Evolutionary conservation across 2,329 filamentous ascomycete genomes (phyloP).

Genomic region (Paecilomyces sp.): DNA sequence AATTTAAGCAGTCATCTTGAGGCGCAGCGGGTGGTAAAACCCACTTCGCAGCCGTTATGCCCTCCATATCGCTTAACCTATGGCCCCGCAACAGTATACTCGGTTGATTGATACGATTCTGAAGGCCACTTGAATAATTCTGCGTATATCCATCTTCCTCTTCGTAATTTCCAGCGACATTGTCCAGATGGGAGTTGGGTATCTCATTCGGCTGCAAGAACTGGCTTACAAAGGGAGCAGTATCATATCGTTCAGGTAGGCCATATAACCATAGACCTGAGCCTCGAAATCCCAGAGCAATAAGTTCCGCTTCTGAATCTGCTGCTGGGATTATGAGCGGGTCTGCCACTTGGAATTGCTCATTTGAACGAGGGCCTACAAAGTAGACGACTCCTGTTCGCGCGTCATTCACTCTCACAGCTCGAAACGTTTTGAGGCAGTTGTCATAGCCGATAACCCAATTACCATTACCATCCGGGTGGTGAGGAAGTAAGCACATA

Average conservation of each 20-base stretch:
- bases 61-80: constrained; percentile 58
- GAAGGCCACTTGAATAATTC: constrained; percentile 19
- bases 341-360: constrained; percentile 49
- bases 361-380: constrained; percentile 53
- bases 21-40: constrained; percentile 51
- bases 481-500: constrained; percentile 56
- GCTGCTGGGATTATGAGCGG: constrained; percentile 65
- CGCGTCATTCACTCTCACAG: constrained; percentile 67
- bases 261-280: constrained; percentile 74
- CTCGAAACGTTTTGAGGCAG: constrained; percentile 69
- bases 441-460: constrained; percentile 76
- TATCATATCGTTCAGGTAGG: constrained; percentile 64
- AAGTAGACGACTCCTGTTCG: constrained; percentile 74
- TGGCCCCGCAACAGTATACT: constrained; percentile 65
- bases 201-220: constrained; percentile 1
- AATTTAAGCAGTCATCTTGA: constrained; percentile 34
- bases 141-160: constrained; percentile 9
- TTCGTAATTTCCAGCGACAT: background rate
- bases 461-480: constrained; percentile 52
- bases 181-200: background rate
- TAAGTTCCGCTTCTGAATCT: constrained; percentile 62
- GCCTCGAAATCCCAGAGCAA: constrained; percentile 65
- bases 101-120: constrained; percentile 36
- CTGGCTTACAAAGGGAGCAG: constrained; percentile 32
- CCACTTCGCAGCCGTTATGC: constrained; percentile 65